Evolutionary conservation across 2,329 filamentous ascomycete genomes (phyloP).

Genomic region (Ceratocystis eucalypticola): DNA sequence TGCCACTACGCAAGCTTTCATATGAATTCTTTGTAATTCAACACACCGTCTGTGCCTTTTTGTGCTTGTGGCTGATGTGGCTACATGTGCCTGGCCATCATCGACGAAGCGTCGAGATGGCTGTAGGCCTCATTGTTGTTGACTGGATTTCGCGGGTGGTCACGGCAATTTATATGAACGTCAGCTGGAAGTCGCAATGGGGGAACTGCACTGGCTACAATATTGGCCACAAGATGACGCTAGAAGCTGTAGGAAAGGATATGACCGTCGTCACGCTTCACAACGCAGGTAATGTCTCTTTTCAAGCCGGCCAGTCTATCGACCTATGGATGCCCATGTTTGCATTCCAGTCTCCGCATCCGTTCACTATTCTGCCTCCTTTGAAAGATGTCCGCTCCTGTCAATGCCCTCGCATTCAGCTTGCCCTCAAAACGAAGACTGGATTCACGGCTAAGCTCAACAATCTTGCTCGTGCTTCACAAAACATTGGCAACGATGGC

Average conservation of each 20-base stretch:
- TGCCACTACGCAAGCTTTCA: conserved; percentile 48
- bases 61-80: conserved; percentile 52
- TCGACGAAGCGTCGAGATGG: conserved; percentile 51
- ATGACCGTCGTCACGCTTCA: conserved; percentile 46
- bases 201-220: conserved; percentile 32
- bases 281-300: conserved; percentile 42
- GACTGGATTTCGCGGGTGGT: conserved; percentile 43
- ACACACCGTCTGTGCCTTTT: conserved; percentile 47
- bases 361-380: conserved; percentile 47
- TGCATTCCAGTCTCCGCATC: conserved; percentile 42
- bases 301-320: conserved; percentile 45
- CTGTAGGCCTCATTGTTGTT: conserved; percentile 47
- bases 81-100: conserved; percentile 48
- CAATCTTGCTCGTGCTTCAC: conserved; percentile 30
- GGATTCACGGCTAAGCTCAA: conserved; percentile 46
- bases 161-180: conserved; percentile 40
- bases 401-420: conserved; percentile 45
- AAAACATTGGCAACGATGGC: conserved; percentile 23
- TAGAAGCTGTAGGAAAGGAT: conserved; percentile 38
- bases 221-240: conserved; percentile 40
- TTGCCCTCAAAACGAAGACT: conserved; percentile 42
- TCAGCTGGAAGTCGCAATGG: conserved; percentile 27
- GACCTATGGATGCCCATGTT: conserved; percentile 47
- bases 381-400: conserved; percentile 37
- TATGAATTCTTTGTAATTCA: conserved; percentile 61